Percentiles rank a stretch among this genome's conserved stretches.
Conservation (phyloP, 768 basidiomycete genomes). For the Mycena venus region DNA sequence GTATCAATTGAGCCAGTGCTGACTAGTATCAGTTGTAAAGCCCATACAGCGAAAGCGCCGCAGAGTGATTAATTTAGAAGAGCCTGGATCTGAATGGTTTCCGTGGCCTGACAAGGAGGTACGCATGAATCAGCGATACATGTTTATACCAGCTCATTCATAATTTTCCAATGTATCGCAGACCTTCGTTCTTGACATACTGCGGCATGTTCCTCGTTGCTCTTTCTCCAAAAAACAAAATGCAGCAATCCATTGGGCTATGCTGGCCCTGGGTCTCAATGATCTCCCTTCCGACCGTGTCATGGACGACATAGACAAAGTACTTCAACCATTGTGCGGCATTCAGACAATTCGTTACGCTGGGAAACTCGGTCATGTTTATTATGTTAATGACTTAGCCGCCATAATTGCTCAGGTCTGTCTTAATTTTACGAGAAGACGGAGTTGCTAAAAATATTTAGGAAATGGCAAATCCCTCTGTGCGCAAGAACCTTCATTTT, state of each 20-base stretch:
- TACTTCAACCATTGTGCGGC: constrained; percentile 31
- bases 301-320: constrained; percentile 29
- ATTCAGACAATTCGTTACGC: constrained; percentile 31
- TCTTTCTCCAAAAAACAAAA: constrained; percentile 26
- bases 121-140: not conserved
- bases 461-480: constrained; percentile 33
- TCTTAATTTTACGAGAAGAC: not conserved
- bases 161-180: not conserved
- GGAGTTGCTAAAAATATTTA: not conserved
- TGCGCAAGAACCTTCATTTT: constrained; percentile 26
- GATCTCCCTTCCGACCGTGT: constrained; percentile 13
- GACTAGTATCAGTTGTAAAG: too few species aligned
- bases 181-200: constrained; percentile 25
- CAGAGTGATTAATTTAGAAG: not conserved
- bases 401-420: constrained; percentile 29
- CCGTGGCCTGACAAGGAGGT: constrained; percentile 15
- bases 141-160: too few species aligned
- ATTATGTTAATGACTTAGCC: constrained; percentile 34
- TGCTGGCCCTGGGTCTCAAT: constrained; percentile 8
- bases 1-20: too few species aligned
- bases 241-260: constrained; percentile 13
- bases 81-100: not conserved
- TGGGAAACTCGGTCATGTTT: constrained; percentile 35
- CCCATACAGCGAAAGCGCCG: too few species aligned
- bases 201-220: constrained; percentile 21